Evolutionary conservation across 2,329 filamentous ascomycete species (phyloP), one percentile per base, ranked within the genome.

Genomic region (Purpureocillium takamizusanense): DNA sequence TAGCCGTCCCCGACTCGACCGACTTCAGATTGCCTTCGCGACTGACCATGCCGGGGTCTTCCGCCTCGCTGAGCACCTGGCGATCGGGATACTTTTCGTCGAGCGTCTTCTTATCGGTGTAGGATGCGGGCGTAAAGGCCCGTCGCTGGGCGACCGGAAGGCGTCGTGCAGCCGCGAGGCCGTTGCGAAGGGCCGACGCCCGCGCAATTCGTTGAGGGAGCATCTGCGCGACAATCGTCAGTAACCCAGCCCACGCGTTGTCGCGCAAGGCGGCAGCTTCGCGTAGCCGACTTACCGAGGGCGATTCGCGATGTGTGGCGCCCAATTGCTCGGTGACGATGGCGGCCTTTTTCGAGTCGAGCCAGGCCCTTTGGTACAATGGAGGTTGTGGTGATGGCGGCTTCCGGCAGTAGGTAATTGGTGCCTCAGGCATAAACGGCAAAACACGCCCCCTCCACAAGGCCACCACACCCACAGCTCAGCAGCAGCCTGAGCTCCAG

Each of bases 11-110:
- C 7, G 6, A 13, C 6, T 13, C 7, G n/a, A n/a, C n/a, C n/a
- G n/a, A n/a, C n/a, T n/a, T n/a, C n/a, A 6, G 28, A 6, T 12
- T 6, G 16, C 12, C 31, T 23, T 25, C 16, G 34, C 27, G 28
- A 67, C 74, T 61, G 51, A 82, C 80, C 78, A 79, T 78, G 46
- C 65, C 68, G 16, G 82, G 82, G 50, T 84, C 80, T 55, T 82
- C 73, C 37, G 74, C 69, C 23, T 82, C 77, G 42, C 65, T 70
- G 39, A 76, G 52, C 3, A 39, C 49, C 31, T 67, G 63, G 11
- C 63, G 62, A 34, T 69, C 66, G 42, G 71, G 67, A 47, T 65
- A 78, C 48, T 72, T 73, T 50, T 70, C 62, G 7, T 78, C 70
- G 36, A 72, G 49, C 37, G 66, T 49, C 45, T 64, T 62, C 43